Conservation (phyloP, 306 rosid species). For the Castanea crenata region DNA sequence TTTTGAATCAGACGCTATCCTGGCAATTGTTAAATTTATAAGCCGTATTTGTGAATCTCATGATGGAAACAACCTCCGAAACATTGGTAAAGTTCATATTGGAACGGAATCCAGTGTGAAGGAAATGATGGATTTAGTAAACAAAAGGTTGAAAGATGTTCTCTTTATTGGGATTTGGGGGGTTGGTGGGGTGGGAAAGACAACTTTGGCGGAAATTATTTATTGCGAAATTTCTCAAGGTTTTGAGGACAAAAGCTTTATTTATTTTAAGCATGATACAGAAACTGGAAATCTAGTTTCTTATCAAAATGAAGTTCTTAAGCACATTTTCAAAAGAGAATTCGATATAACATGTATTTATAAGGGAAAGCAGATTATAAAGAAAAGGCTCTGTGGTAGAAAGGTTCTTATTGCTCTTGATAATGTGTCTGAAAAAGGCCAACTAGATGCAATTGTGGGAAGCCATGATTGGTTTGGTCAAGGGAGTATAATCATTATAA, state of each 20-base stretch:
- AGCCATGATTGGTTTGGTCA: background rate
- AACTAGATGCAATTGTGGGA: background rate
- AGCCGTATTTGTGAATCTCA: too few species aligned
- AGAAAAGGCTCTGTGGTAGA: background rate
- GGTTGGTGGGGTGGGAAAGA: constrained; percentile 12
- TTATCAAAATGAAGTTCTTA: background rate
- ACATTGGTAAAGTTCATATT: background rate
- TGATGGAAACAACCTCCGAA: too few species aligned
- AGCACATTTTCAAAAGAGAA: background rate
- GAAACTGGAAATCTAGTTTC: background rate
- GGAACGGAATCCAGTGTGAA: background rate
- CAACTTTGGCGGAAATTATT: background rate
- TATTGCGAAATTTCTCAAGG: background rate
- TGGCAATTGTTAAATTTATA: too few species aligned
- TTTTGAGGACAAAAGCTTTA: background rate
- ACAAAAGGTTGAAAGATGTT: background rate
- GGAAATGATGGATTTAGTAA: background rate
- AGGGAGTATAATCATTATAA: background rate
- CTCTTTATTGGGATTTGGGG: constrained; percentile 30
- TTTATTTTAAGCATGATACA: too few species aligned
- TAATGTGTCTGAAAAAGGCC: background rate
- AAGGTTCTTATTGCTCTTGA: background rate
- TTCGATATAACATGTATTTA: background rate
- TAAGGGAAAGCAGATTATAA: background rate
- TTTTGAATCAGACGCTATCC: too few species aligned